These are phyloP conservation scores for Pseudoneurospora amorphoporcata DNA, from an alignment of 495 filamentous ascomycete genomes.

Conservation along the genomic window DNA sequence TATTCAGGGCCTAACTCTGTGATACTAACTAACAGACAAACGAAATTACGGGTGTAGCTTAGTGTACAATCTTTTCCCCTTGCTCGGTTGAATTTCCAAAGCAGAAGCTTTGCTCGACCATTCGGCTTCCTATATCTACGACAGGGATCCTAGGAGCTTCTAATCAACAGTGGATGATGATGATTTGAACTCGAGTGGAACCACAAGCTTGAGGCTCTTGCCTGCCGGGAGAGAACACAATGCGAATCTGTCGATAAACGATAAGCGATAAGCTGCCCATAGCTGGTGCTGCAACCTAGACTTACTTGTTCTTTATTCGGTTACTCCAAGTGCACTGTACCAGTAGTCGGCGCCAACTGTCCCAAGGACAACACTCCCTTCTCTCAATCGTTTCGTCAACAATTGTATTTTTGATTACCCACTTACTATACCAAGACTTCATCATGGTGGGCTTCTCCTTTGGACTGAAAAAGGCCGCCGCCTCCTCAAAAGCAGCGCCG, in stretches of 20 bases:
- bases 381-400: background rate
- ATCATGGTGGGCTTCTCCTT: slow-evolving; percentile 29
- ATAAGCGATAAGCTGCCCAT: background rate
- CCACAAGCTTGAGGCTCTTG: background rate
- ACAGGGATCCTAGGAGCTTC: background rate
- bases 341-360: background rate
- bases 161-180: background rate
- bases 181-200: background rate
- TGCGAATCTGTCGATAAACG: background rate
- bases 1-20: background rate
- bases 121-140: background rate
- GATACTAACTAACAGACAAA: background rate
- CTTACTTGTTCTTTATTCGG: background rate
- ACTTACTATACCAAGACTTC: slow-evolving; percentile 1
- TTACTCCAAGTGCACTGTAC: background rate
- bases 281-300: background rate
- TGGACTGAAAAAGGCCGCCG: slow-evolving; percentile 22
- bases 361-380: background rate
- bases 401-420: background rate
- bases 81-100: background rate
- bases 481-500: slow-evolving; percentile 9
- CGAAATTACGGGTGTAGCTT: too few species aligned
- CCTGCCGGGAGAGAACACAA: background rate
- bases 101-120: background rate
- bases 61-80: background rate